Evolutionary conservation across 1,284 basidiomycete genomes (phyloP).

Genomic region (Heterobasidion annosum): DNA sequence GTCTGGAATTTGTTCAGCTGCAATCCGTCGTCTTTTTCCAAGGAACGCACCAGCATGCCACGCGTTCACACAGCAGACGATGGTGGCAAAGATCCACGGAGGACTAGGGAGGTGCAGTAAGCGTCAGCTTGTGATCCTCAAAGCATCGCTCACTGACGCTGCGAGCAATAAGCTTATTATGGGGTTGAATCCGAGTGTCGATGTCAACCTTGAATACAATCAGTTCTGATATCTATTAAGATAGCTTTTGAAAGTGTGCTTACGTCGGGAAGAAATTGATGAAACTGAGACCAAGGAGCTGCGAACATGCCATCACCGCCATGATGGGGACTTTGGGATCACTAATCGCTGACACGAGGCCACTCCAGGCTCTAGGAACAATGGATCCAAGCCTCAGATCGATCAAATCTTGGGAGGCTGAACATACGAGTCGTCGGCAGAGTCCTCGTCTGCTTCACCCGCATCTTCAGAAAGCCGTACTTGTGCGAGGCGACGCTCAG

Average conservation of each 20-base stretch:
- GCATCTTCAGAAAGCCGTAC: conserved; percentile 67
- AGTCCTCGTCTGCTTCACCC: conserved; percentile 62
- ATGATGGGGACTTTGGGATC: conserved; percentile 59
- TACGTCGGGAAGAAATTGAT: conserved; percentile 71
- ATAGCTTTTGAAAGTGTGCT: conserved; percentile 10
- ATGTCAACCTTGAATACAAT: conserved; percentile 35
- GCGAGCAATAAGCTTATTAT: conserved; percentile 52
- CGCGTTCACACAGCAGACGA: conserved; percentile 49
- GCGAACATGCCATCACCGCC: conserved; percentile 40
- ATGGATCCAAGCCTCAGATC: not conserved
- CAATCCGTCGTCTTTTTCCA: not conserved
- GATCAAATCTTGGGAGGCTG: not conserved
- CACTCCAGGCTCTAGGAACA: conserved; percentile 33
- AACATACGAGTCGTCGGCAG: conserved; percentile 41
- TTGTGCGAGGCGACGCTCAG: conserved; percentile 58
- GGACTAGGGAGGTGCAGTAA: conserved; percentile 30
- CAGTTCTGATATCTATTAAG: too few species aligned
- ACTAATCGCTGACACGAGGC: conserved; percentile 48
- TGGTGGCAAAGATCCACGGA: conserved; percentile 53
- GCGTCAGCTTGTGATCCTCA: not conserved
- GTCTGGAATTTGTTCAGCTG: conserved; percentile 24
- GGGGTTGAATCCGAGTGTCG: conserved; percentile 56
- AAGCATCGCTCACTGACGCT: conserved; percentile 38
- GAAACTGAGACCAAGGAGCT: conserved; percentile 57
- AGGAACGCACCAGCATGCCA: conserved; percentile 50